Percentiles rank a stretch among this genome's conserved stretches.
Conservation (phyloP, 805 yeast species). For the Maudiozyma barnettii region DNA sequence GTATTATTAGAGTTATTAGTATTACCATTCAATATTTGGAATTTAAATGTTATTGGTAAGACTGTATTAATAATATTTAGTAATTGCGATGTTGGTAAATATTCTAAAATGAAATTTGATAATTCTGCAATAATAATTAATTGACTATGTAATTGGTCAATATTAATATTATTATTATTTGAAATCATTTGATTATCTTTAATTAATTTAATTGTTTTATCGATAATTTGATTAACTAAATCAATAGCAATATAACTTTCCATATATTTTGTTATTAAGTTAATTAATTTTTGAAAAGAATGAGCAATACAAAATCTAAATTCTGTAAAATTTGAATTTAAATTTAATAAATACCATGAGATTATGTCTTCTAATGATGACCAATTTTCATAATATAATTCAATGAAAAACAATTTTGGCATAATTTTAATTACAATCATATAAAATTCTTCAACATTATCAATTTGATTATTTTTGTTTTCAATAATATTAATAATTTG, state of each 20-base stretch:
- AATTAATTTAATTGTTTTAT: slow-evolving; percentile 12
- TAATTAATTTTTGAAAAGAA: slow-evolving; percentile 42
- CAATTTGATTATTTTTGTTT: not conserved
- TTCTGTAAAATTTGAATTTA: slow-evolving; percentile 42
- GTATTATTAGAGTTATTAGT: slow-evolving; percentile 34
- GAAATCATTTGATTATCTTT: not conserved
- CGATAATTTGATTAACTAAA: slow-evolving; percentile 21
- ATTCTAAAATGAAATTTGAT: slow-evolving; percentile 12
- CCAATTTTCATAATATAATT: slow-evolving; percentile 25
- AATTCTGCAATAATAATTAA: slow-evolving; percentile 31
- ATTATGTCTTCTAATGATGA: slow-evolving; percentile 40
- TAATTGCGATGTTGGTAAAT: slow-evolving; percentile 1
- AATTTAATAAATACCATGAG: slow-evolving; percentile 35
- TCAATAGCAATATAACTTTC: slow-evolving; percentile 14
- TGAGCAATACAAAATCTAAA: slow-evolving; percentile 62
- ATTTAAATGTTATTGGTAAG: slow-evolving; percentile 39
- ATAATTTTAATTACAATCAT: slow-evolving; percentile 9
- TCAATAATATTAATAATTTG: not conserved
- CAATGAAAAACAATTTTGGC: slow-evolving; percentile 19
- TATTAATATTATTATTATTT: slow-evolving; percentile 18
- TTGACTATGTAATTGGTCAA: slow-evolving; percentile 27
- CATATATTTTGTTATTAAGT: slow-evolving; percentile 24
- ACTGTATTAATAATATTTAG: slow-evolving; percentile 18
- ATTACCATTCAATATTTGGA: slow-evolving; percentile 48
- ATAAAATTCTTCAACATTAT: not conserved